These are phyloP conservation scores for Lumnitzera racemosa DNA, from an alignment of 345 rosid genomes.

Conservation along the genomic window DNA sequence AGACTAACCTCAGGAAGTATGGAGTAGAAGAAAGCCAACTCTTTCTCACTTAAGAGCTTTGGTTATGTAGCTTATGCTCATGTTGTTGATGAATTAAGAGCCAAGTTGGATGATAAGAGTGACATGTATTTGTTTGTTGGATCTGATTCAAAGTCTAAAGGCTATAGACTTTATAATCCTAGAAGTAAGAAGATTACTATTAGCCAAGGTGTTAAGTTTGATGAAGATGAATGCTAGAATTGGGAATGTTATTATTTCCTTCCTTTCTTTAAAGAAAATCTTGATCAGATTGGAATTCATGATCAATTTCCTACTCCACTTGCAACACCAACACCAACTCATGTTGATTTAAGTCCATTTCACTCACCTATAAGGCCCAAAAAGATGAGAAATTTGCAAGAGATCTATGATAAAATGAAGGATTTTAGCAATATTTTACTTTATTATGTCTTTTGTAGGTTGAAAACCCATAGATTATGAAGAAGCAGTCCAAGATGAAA, in stretches of 20 bases:
- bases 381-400: background rate
- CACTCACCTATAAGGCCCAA: too few species aligned
- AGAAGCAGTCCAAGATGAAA: background rate
- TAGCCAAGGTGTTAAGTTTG: slow-evolving; percentile 1
- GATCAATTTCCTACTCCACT: too few species aligned
- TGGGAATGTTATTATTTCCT: too few species aligned
- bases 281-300: too few species aligned
- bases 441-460: background rate
- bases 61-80: too few species aligned
- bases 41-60: too few species aligned
- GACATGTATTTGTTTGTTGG: background rate
- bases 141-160: background rate
- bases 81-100: background rate
- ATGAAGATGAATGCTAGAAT: background rate
- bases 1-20: background rate
- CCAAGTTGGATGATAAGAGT: background rate
- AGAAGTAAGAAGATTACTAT: background rate
- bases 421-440: background rate
- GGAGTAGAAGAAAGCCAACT: background rate
- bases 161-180: background rate
- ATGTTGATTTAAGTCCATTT: too few species aligned
- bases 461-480: background rate
- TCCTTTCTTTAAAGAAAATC: too few species aligned
- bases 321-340: too few species aligned
- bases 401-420: background rate